Evolutionary conservation across 805 yeast species (phyloP).

Genomic region (Starmerella vaccinii): DNA sequence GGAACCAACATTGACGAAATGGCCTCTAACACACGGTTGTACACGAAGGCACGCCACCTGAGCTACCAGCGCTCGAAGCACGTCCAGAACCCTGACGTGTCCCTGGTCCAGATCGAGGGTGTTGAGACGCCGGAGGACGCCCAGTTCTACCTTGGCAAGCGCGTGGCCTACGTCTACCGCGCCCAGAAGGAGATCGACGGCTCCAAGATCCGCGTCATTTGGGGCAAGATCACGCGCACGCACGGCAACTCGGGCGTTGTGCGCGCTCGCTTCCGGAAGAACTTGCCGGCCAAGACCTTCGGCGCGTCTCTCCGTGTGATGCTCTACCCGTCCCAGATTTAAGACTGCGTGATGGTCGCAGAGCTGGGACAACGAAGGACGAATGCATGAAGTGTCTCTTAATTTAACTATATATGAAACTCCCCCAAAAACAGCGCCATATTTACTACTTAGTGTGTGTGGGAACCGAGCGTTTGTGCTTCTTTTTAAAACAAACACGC

Average conservation of each 20-base stretch:
- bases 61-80: slow-evolving; percentile 99
- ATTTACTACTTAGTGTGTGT: not conserved
- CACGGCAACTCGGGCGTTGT: slow-evolving; percentile 98
- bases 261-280: slow-evolving; percentile 97
- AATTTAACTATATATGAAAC: slow-evolving; percentile 16
- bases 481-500: not conserved
- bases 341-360: slow-evolving; percentile 27
- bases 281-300: slow-evolving; percentile 98
- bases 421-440: slow-evolving; percentile 3
- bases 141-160: slow-evolving; percentile 98
- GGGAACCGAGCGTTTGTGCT: not conserved
- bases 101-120: slow-evolving; percentile 95
- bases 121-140: slow-evolving; percentile 87
- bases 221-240: slow-evolving; percentile 98
- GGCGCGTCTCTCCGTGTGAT: slow-evolving; percentile 99
- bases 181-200: slow-evolving; percentile 97
- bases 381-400: slow-evolving; percentile 16
- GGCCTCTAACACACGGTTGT: slow-evolving; percentile 39
- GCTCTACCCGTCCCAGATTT: slow-evolving; percentile 99
- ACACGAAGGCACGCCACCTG: slow-evolving; percentile 99
- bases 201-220: slow-evolving; percentile 97
- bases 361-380: not conserved
- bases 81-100: slow-evolving; percentile 95
- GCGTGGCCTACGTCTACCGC: slow-evolving; percentile 98
- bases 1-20: slow-evolving; percentile 18